Base-by-base conservation (phyloP, 192 early-diverging fungal species). In the Coemansia sp. region DNA sequence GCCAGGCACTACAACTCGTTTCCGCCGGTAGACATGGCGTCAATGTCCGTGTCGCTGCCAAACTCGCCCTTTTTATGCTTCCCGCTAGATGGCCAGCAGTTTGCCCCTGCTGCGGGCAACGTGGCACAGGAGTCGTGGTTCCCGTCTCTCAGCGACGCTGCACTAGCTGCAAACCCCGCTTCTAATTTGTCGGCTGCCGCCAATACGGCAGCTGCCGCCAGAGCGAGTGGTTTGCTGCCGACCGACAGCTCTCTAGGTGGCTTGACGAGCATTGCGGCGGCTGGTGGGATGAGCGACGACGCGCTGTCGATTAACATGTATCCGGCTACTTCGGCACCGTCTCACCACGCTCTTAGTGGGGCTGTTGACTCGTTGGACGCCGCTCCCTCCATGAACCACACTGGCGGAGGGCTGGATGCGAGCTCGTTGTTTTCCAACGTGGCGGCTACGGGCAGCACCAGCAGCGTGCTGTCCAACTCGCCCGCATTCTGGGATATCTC, bases 11-110 rank as follows among this genome's bases (percentile, higher is more conserved):
- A 39, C 36, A 45, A 62, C 43, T 57, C 66, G 38, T 64, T 73
- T 8, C 50, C 68, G 38, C 61, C 68, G 20, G 62, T 45, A 23
- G 71, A 75, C 38, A 55, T 80, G 39, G 34, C 75, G 6, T 38
- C 68, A 12, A 70, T 80, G 68, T 76, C 74, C 0, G 57, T 48
- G 47, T 80, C 77, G 35, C 52, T 80, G 72, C 77, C 77, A 45
- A 80, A 71, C 65, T 75, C 77, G 57, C 77, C 77, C 25, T 75
- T 62, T 41, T 64, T 70, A 35, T 65, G 72, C 1, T 45, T 80
- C 14, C 48, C 68, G 37, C 20, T 74, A 62, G 57, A 42, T 36
- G 57, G 33, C 11, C 70, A 68, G 48, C 66, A 67, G 59, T 12
- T 62, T 11, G 56, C 62, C n/a, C 41, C 33, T n/a, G 56, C 18